These are phyloP conservation scores for Iris pallida DNA, from an alignment of 116 monocot genomes.

Conservation along the genomic window DNA sequence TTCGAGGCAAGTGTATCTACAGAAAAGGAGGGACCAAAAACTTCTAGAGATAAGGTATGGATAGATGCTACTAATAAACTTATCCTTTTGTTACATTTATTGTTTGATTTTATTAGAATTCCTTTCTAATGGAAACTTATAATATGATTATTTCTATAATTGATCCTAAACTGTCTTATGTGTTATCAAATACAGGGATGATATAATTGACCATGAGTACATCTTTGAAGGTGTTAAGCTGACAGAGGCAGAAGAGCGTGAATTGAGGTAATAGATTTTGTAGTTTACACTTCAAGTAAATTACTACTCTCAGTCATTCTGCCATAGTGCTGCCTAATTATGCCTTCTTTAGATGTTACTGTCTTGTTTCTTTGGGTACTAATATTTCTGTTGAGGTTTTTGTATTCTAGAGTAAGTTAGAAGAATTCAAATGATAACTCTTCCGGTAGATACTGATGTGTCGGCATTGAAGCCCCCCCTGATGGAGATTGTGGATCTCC, in stretches of 20 bases:
- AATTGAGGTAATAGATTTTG: constrained; percentile 47
- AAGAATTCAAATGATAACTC: too few relatives aligned
- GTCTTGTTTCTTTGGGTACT: too few relatives aligned
- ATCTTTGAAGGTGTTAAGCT: constrained; percentile 69
- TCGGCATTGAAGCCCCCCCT: too few relatives aligned
- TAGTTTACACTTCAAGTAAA: not conserved
- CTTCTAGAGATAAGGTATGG: constrained; percentile 71
- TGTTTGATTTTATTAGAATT: not conserved
- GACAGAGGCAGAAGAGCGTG: constrained; percentile 72
- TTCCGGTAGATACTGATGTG: too few relatives aligned
- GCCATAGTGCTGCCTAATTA: not conserved
- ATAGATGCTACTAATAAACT: not conserved
- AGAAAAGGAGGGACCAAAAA: constrained; percentile 85
- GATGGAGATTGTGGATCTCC: not conserved
- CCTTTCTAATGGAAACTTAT: not conserved
- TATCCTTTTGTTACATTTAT: constrained; percentile 1
- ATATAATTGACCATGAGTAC: constrained; percentile 81
- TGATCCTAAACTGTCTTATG: not conserved
- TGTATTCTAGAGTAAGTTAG: too few relatives aligned
- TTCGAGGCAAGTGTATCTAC: constrained; percentile 86
- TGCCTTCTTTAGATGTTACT: too few relatives aligned
- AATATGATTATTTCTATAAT: not conserved
- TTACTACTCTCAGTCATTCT: not conserved
- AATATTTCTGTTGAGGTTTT: too few relatives aligned
- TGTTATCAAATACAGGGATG: constrained; percentile 52